These are phyloP conservation scores for Haplosporangium sp. DNA, from an alignment of 371 early-diverging fungal species.

Conservation along the genomic window DNA sequence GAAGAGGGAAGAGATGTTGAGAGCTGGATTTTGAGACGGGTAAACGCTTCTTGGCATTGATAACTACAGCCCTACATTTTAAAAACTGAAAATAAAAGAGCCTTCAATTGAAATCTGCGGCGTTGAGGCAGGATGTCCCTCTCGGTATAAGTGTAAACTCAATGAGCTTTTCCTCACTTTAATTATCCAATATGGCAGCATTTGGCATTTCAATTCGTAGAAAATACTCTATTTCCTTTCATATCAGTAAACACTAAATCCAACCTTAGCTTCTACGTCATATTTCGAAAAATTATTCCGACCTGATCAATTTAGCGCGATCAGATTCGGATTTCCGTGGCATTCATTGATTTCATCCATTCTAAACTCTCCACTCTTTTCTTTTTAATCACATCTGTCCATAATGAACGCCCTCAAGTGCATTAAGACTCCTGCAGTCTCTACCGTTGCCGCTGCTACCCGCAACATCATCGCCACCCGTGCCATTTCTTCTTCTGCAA, in stretches of 20 bases:
- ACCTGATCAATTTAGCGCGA: neutral
- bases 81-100: too few relatives aligned
- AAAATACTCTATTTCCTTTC: too few relatives aligned
- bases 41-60: conserved; percentile 12
- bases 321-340: conserved; percentile 4
- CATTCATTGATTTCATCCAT: conserved; percentile 2
- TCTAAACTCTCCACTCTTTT: conserved; percentile 15
- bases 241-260: too few relatives aligned
- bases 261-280: neutral
- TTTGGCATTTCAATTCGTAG: too few relatives aligned
- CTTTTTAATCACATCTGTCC: neutral
- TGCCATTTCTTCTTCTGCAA: conserved; percentile 28
- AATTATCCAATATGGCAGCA: too few relatives aligned
- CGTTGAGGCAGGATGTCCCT: too few relatives aligned
- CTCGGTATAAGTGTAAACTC: too few relatives aligned
- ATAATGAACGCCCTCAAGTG: conserved; percentile 48
- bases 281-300: neutral
- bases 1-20: conserved; percentile 21
- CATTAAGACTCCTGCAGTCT: conserved; percentile 36
- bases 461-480: conserved; percentile 32
- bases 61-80: neutral
- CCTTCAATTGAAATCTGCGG: too few relatives aligned
- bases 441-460: conserved; percentile 4
- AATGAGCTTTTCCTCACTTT: too few relatives aligned
- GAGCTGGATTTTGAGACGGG: conserved; percentile 31